A percentile compares a stretch with the other conserved stretches of the same genome.
These are phyloP conservation scores for Galerina sulciceps DNA, from an alignment of 768 basidiomycete genomes.

Conservation along the genomic window DNA sequence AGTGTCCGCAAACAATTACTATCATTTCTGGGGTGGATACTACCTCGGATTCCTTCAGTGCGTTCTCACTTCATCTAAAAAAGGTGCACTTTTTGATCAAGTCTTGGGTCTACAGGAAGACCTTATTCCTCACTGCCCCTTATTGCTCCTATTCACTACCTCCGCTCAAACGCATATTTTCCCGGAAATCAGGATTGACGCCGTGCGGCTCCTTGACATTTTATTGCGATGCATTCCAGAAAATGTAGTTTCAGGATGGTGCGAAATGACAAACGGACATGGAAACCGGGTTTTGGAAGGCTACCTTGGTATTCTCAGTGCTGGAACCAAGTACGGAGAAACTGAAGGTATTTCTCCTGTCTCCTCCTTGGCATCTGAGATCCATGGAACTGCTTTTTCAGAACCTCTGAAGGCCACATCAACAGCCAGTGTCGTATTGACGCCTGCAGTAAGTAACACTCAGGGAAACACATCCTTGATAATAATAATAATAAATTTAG, in stretches of 20 bases:
- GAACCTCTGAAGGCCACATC: slow-evolving; percentile 55
- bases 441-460: slow-evolving; percentile 54
- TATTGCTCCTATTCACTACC: slow-evolving; percentile 82
- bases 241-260: slow-evolving; percentile 72
- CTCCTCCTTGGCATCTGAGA: not conserved
- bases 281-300: slow-evolving; percentile 75
- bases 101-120: slow-evolving; percentile 51
- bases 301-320: slow-evolving; percentile 79
- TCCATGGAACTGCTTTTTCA: slow-evolving; percentile 17
- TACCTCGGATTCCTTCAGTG: slow-evolving; percentile 66
- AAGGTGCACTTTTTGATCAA: not conserved
- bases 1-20: slow-evolving; percentile 76
- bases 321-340: slow-evolving; percentile 64
- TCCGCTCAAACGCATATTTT: slow-evolving; percentile 96
- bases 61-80: slow-evolving; percentile 14
- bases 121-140: slow-evolving; percentile 72
- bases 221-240: slow-evolving; percentile 74
- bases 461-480: not conserved
- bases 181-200: slow-evolving; percentile 92
- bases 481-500: slow-evolving; percentile 36
- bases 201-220: slow-evolving; percentile 78
- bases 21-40: slow-evolving; percentile 72
- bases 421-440: slow-evolving; percentile 67
- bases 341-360: slow-evolving; percentile 46
- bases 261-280: slow-evolving; percentile 49